Conservation (phyloP, 2,329 filamentous ascomycete species). For the Aphanocladium album region DNA sequence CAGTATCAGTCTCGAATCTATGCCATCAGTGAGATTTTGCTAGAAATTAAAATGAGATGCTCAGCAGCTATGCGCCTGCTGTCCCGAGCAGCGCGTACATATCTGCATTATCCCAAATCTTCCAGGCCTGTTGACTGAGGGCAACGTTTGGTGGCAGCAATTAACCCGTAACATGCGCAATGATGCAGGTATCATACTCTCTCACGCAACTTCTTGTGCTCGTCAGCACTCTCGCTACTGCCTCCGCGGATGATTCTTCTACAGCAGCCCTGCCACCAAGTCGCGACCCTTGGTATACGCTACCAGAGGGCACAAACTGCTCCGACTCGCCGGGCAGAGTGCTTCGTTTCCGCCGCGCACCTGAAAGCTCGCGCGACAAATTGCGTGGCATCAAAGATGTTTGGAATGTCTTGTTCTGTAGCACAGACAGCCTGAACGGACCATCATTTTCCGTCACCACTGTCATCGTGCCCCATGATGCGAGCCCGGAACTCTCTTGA, state of each 20-base stretch:
- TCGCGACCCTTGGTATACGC: slow-evolving; percentile 31
- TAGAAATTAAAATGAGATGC: no score
- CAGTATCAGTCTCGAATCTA: no score
- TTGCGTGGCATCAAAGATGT: slow-evolving; percentile 15
- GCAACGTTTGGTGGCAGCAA: no score
- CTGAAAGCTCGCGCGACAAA: slow-evolving; percentile 15
- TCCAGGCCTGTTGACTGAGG: no score
- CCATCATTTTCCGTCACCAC: slow-evolving; percentile 34
- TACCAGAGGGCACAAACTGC: slow-evolving; percentile 23
- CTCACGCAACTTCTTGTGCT: no score
- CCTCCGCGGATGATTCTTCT: background rate
- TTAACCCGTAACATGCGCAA: no score
- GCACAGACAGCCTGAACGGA: slow-evolving; percentile 28
- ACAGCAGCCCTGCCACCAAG: slow-evolving; percentile 24
- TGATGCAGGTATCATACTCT: no score
- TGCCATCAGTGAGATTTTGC: no score
- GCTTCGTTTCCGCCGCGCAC: slow-evolving; percentile 12
- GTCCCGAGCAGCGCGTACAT: no score
- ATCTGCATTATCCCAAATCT: no score
- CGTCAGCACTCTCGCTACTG: background rate
- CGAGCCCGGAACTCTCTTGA: slow-evolving; percentile 20
- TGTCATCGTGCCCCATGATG: slow-evolving; percentile 22
- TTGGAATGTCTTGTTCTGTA: slow-evolving; percentile 33
- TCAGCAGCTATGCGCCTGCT: no score
- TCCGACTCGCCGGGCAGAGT: slow-evolving; percentile 12